Base-by-base conservation (phyloP, 768 basidiomycete species). In the Lyophyllum shimeji region DNA sequence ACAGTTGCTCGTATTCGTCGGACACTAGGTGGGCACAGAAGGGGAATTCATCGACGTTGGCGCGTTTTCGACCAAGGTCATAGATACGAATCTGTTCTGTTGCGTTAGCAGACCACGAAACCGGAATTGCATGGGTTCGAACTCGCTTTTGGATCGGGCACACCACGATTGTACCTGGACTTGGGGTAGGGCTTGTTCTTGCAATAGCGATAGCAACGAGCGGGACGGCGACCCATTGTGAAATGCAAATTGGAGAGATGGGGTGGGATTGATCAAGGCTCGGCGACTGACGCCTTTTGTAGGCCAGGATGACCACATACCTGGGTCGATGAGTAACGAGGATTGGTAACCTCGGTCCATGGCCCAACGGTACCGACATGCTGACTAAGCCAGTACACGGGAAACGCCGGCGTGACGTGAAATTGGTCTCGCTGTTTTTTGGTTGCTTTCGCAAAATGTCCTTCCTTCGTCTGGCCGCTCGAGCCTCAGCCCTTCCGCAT, bases 121-220 rank as follows among this genome's bases (percentile, higher is more conserved):
- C 42, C 1, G 18, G n/a, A 31, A 15, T 46, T 48, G 4, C 42
- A 31, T 2, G 6, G 18, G 7, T 8, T 3, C 31, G n/a, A 5
- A 69, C 76, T 54, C 27, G 86, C 92, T 82, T 95, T 97, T 64
- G 95, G 75, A 69, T 98, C 96, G 65, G 96, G 96, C 37, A 98
- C 95, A 92, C 94, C 95, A 79, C 95, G 93, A 80, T 96, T 96
- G 82, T 96, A 96, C 69, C 93, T 78, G 52, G 88, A 91, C 77
- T 94, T 95, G 56, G 92, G 93, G 80, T 91, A 95, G 23, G 96
- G 95, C 86, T 98, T 98, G 85, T 95, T 96, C 81, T 98, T 98
- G 85, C 95, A 98, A 82, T 98, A 98, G 65, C 95, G 89, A 81
- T 96, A 96, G 86, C 94, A 97, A 68, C 92, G 89, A 77, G 95